Conservation (phyloP, 2,329 filamentous ascomycete genomes). For the Penicillium sp. region DNA sequence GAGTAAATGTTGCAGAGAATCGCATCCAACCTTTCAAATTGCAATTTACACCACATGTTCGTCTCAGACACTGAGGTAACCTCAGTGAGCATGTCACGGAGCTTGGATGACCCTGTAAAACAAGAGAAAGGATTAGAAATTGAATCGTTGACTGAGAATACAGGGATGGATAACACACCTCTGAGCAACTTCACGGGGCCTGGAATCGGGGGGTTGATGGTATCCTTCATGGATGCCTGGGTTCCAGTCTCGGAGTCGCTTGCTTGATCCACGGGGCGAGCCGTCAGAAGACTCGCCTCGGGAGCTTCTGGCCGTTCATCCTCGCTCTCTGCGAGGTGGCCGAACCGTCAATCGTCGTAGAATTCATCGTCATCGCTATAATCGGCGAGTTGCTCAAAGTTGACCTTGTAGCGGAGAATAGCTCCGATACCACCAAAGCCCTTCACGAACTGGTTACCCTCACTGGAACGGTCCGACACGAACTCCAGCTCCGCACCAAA, state of each 20-base stretch:
- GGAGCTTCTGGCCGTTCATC: constrained; percentile 71
- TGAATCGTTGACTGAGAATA: background rate
- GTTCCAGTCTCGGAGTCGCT: constrained; percentile 42
- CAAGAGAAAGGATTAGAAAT: background rate
- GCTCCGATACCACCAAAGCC: constrained; percentile 98
- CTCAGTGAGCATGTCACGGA: constrained; percentile 45
- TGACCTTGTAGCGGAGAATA: constrained; percentile 98
- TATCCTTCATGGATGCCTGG: constrained; percentile 41
- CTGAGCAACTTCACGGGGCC: constrained; percentile 46
- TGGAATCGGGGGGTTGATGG: constrained; percentile 40
- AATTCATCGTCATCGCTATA: constrained; percentile 90
- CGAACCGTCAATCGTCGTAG: constrained; percentile 92
- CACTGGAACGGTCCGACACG: constrained; percentile 94
- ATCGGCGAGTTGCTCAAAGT: constrained; percentile 98
- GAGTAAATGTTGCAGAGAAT: constrained; percentile 31
- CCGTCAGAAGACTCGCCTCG: constrained; percentile 60
- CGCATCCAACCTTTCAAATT: constrained; percentile 39
- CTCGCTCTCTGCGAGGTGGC: constrained; percentile 87
- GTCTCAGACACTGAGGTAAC: constrained; percentile 34
- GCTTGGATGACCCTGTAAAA: constrained; percentile 51
- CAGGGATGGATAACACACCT: constrained; percentile 37
- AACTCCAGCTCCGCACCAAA: constrained; percentile 96
- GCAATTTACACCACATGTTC: constrained; percentile 38
- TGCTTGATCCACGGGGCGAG: constrained; percentile 53
- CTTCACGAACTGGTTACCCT: constrained; percentile 99